Evolutionary conservation across 495 filamentous ascomycete genomes (phyloP).

Genomic region (Xylaria flabelliformis): DNA sequence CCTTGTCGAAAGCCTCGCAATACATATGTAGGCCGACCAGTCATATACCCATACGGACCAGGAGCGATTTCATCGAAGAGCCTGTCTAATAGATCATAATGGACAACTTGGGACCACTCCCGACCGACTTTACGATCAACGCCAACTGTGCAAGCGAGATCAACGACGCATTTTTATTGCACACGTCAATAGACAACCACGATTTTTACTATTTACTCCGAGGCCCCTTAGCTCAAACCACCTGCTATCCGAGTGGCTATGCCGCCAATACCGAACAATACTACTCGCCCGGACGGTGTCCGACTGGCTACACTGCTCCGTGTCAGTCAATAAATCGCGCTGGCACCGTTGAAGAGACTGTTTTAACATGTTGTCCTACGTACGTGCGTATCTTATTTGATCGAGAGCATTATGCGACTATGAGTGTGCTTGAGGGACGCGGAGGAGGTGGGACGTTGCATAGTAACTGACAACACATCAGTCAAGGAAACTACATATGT

Average conservation of each 20-base stretch:
- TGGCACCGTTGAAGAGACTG: conserved; percentile 11
- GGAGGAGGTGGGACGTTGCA: too few species aligned
- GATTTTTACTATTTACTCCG: background rate
- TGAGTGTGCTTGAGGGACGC: too few species aligned
- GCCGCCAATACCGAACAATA: background rate
- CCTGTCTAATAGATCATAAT: background rate
- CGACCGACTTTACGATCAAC: background rate
- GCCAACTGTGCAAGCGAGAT: background rate
- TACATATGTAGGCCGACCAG: background rate
- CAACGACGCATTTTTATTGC: background rate
- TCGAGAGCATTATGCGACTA: too few species aligned
- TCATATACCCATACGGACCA: background rate
- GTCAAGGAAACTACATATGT: background rate
- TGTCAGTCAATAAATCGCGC: background rate
- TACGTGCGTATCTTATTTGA: background rate
- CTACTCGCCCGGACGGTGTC: conserved; percentile 1
- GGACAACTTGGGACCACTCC: background rate
- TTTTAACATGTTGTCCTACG: conserved; percentile 10
- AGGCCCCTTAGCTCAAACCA: background rate
- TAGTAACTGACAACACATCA: background rate
- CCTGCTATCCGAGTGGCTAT: background rate
- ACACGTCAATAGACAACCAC: background rate
- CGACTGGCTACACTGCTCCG: background rate
- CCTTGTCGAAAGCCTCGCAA: background rate
- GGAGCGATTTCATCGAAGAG: background rate